These are phyloP conservation scores for Salix purpurea DNA, from an alignment of 345 rosid species.

Conservation along the genomic window DNA sequence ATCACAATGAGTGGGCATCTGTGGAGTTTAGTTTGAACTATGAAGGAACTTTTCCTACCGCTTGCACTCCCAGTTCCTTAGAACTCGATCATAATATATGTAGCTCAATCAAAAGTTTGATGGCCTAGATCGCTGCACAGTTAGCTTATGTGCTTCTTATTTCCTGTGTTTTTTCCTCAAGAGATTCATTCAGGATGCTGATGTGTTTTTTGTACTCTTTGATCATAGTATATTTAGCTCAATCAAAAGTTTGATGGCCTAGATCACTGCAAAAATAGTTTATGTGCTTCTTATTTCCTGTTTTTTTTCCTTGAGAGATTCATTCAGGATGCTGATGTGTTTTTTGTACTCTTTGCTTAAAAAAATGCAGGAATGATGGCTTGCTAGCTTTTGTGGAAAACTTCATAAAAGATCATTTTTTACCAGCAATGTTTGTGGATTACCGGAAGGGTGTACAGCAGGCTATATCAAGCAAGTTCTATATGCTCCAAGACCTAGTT, in stretches of 20 bases:
- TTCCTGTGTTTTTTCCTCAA: neutral
- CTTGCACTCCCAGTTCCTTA: neutral
- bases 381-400: constrained; percentile 90
- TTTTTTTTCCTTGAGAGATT: neutral
- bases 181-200: neutral
- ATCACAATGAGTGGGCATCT: neutral
- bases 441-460: constrained; percentile 96
- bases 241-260: neutral
- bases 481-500: neutral
- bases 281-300: neutral
- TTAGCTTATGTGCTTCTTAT: neutral
- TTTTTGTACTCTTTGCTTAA: constrained; percentile 8
- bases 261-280: neutral
- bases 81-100: neutral
- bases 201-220: neutral
- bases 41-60: neutral
- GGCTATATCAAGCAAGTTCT: constrained; percentile 92
- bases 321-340: neutral
- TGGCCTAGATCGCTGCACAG: neutral
- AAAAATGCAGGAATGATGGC: constrained; percentile 80
- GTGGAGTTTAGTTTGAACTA: neutral
- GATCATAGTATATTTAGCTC: neutral
- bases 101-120: neutral
- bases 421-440: constrained; percentile 96
- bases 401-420: constrained; percentile 93